These are phyloP conservation scores for Lachnellula cervina DNA, from an alignment of 2,329 filamentous ascomycete species.

Conservation along the genomic window DNA sequence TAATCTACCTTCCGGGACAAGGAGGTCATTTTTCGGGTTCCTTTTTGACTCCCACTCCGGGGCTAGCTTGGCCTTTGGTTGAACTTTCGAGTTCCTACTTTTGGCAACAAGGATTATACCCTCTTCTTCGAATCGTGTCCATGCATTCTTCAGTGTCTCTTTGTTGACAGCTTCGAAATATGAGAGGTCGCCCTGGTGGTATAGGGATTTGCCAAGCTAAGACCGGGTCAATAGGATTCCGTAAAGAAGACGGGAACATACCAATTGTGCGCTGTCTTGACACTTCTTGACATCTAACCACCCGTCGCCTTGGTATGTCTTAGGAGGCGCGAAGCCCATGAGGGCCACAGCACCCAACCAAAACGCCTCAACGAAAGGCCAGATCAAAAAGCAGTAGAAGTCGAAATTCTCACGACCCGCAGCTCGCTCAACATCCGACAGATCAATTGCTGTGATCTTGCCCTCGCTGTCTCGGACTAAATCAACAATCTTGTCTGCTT, in stretches of 20 bases:
- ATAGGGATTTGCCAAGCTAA: slow-evolving; percentile 88
- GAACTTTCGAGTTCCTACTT: slow-evolving; percentile 56
- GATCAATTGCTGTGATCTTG: slow-evolving; percentile 61
- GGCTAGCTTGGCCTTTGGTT: slow-evolving; percentile 61
- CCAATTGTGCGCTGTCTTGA: slow-evolving; percentile 76
- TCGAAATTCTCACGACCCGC: slow-evolving; percentile 91
- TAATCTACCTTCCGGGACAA: slow-evolving; percentile 68
- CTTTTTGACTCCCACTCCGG: slow-evolving; percentile 70
- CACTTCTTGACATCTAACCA: slow-evolving; percentile 78
- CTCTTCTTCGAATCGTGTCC: slow-evolving; percentile 82
- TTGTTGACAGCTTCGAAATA: slow-evolving; percentile 99
- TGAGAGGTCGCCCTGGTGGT: slow-evolving; percentile 92
- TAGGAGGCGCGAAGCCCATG: slow-evolving; percentile 77
- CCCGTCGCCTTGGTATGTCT: slow-evolving; percentile 47
- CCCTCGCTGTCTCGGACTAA: slow-evolving; percentile 54
- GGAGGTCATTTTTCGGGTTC: slow-evolving; percentile 52
- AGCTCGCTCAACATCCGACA: slow-evolving; percentile 70
- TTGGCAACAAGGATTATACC: slow-evolving; percentile 76
- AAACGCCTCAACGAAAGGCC: slow-evolving; percentile 93
- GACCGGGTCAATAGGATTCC: slow-evolving; percentile 21
- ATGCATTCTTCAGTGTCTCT: slow-evolving; percentile 92
- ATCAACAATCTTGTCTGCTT: slow-evolving; percentile 71
- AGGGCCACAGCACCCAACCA: slow-evolving; percentile 90
- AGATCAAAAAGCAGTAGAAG: slow-evolving; percentile 98
- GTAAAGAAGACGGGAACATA: slow-evolving; percentile 39